phyloP scores from a whole-genome alignment of 1,139 yeast species.

The Tardiomyces digboiensis region DNA sequence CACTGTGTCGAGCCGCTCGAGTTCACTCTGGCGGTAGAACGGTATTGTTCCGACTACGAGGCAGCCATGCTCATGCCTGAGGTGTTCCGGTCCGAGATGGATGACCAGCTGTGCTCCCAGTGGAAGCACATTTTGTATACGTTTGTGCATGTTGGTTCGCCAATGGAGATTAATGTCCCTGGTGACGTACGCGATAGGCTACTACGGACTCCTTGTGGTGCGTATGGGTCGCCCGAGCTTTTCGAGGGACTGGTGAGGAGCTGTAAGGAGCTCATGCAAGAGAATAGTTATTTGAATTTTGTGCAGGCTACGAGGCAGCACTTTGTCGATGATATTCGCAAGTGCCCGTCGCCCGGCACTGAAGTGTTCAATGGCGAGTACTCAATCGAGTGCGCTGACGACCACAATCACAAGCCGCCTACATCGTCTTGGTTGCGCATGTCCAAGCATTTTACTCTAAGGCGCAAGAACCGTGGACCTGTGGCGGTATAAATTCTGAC shows the following conservation, averaged over 20 bases:
- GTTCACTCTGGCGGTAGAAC: slow-evolving; percentile 22
- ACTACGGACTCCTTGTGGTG: slow-evolving; percentile 5
- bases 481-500: not conserved
- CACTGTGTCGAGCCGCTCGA: slow-evolving; percentile 29
- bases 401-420: not conserved
- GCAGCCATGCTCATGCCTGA: not conserved
- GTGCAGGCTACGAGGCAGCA: slow-evolving; percentile 2
- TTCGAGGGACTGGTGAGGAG: slow-evolving; percentile 14
- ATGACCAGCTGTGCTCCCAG: slow-evolving; percentile 5
- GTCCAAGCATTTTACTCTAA: not conserved
- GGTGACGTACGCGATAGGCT: slow-evolving; percentile 18
- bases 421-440: not conserved
- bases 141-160: slow-evolving; percentile 20
- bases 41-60: slow-evolving; percentile 12
- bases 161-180: slow-evolving; percentile 26
- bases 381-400: not conserved
- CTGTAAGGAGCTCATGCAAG: slow-evolving; percentile 25
- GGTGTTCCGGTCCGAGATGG: not conserved
- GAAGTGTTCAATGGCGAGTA: not conserved
- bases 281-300: slow-evolving; percentile 20
- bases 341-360: not conserved
- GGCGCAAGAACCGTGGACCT: not conserved
- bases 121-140: slow-evolving; percentile 24
- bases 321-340: not conserved
- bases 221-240: slow-evolving; percentile 17